Base-by-base conservation (phyloP, 305 asterid species). In the Solanum aculeatissimum region DNA sequence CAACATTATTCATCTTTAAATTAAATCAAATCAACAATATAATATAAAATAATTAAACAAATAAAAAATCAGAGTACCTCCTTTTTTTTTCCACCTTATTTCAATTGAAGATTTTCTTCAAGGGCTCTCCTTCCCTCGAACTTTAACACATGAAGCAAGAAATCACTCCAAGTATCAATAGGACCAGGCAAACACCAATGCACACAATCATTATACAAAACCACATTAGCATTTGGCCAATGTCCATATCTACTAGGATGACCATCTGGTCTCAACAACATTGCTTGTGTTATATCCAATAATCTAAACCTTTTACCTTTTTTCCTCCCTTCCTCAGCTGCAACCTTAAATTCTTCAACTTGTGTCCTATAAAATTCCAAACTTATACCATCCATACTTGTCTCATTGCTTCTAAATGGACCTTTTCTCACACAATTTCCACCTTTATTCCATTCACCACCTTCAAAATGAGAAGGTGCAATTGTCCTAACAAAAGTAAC, bases 391-490 rank as follows among this genome's bases (percentile, higher is more conserved):
- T 84, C 85, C 74, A 89, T 29, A 1, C n/a, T 83, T 6, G 89
- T 79, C 81, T 91, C 93, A 1, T 87, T 88, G 84, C 95, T 86
- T 83, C 80, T 82, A 35, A 87, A 88, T 7, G 93, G 95, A 66
- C 83, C 66, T 51, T 88, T 91, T 85, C 95, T 85, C 29, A 21
- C 60, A 80, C 95, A 93, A 29, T 88, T 83, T 57, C 97, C 99
- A 29, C 98, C 97, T 11, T 57, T 87, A 71, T 95, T 90, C 95
- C 98, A 95, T n/a, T 83, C 27, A n/a, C 96, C 98, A 84, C 87
- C 85, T 84, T 94, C 98, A 84, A 93, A 95, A 66, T 94, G 99
- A 53, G 95, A 88, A 16, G 98, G 94, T 53, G 97, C 91, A 88
- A 86, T 92, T 8, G 98, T 93, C 65, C 98, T 92, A 53, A 94